Evolutionary conservation across 2,329 filamentous ascomycete genomes (phyloP).

Genomic region (Colletotrichum gloeosporioides): DNA sequence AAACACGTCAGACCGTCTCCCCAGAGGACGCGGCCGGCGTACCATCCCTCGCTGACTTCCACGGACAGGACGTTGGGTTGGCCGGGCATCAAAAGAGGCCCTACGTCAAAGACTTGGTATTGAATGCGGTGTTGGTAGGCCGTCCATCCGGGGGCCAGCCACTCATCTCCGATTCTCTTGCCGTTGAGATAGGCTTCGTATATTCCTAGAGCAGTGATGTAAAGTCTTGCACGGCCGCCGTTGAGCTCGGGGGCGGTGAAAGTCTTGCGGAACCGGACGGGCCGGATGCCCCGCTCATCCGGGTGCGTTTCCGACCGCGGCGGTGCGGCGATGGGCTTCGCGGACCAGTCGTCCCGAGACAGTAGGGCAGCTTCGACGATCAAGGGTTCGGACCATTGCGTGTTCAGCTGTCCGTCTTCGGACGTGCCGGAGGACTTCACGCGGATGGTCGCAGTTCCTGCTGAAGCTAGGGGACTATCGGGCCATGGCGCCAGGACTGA

Average conservation of each 20-base stretch:
- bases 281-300: constrained; percentile 1
- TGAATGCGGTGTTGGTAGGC: constrained; percentile 46
- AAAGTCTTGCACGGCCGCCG: constrained; percentile 29
- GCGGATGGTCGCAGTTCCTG: constrained; percentile 31
- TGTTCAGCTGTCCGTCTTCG: neutral
- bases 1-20: constrained; percentile 28
- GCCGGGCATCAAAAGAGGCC: constrained; percentile 28
- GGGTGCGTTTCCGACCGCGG: neutral
- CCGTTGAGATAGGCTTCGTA: constrained; percentile 45
- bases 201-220: constrained; percentile 41
- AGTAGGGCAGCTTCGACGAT: constrained; percentile 7
- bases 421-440: constrained; percentile 29
- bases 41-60: constrained; percentile 60
- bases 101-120: constrained; percentile 51
- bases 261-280: constrained; percentile 9
- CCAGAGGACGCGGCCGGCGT: constrained; percentile 32
- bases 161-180: constrained; percentile 29
- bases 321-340: constrained; percentile 1
- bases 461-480: constrained; percentile 26
- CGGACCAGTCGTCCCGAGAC: neutral
- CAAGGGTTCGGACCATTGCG: constrained; percentile 1
- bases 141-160: constrained; percentile 49
- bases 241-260: neutral
- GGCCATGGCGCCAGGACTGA: constrained; percentile 21
- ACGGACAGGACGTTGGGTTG: constrained; percentile 45